Percentiles rank a stretch among this genome's conserved stretches.
These are phyloP conservation scores for Cercophora samala DNA, from an alignment of 495 filamentous ascomycete species.

Conservation along the genomic window DNA sequence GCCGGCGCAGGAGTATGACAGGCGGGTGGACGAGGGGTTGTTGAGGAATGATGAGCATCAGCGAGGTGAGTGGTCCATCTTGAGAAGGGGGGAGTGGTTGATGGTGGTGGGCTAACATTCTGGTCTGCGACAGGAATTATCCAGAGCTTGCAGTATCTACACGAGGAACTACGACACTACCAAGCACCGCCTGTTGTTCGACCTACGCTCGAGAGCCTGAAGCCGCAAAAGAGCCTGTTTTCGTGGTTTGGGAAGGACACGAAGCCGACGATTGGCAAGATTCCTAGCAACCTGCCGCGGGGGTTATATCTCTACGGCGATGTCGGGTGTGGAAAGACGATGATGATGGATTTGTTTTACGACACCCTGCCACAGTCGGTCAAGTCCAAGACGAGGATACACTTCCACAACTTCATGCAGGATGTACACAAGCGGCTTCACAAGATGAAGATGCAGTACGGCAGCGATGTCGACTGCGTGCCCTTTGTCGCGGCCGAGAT, in stretches of 20 bases:
- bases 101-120: slow-evolving; percentile 1
- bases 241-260: slow-evolving; percentile 60
- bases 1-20: slow-evolving; percentile 83
- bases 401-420: slow-evolving; percentile 99
- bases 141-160: slow-evolving; percentile 80
- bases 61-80: slow-evolving; percentile 56
- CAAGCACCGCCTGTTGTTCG: slow-evolving; percentile 67
- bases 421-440: slow-evolving; percentile 92
- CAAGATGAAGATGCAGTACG: slow-evolving; percentile 81
- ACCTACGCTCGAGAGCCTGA: slow-evolving; percentile 70
- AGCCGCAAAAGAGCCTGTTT: slow-evolving; percentile 63
- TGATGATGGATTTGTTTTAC: slow-evolving; percentile 99
- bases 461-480: slow-evolving; percentile 85
- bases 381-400: slow-evolving; percentile 83
- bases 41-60: slow-evolving; percentile 88
- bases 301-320: slow-evolving; percentile 96
- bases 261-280: slow-evolving; percentile 39
- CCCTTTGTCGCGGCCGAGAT: slow-evolving; percentile 92
- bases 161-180: slow-evolving; percentile 77
- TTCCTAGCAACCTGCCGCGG: slow-evolving; percentile 73
- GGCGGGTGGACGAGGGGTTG: slow-evolving; percentile 64
- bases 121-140: slow-evolving; percentile 63
- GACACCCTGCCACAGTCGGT: slow-evolving; percentile 84
- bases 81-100: neutral
- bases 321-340: slow-evolving; percentile 97